phyloP scores from a whole-genome alignment of 352 stramenopile species.

The Plasmopara halstedii region DNA sequence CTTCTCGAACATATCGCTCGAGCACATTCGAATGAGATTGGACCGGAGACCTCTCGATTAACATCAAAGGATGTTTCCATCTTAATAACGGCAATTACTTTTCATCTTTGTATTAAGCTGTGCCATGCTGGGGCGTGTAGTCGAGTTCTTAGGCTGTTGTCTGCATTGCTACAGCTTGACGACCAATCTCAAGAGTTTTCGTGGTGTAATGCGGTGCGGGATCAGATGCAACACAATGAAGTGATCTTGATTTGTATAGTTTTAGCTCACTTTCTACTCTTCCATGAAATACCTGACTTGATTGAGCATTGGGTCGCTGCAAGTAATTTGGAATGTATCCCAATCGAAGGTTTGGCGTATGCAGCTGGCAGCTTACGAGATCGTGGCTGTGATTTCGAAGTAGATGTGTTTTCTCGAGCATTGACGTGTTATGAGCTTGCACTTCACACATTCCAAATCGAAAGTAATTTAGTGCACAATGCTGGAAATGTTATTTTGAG shows the following conservation, averaged over 20 bases:
- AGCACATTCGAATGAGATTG: constrained; percentile 3
- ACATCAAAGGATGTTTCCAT: constrained; percentile 14
- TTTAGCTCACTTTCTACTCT: constrained; percentile 20
- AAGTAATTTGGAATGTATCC: constrained; percentile 13
- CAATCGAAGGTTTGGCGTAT: constrained; percentile 23
- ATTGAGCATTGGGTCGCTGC: constrained; percentile 24
- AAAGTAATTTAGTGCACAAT: constrained; percentile 3
- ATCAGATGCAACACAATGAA: constrained; percentile 15
- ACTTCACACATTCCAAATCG: constrained; percentile 13
- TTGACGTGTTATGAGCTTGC: constrained; percentile 20
- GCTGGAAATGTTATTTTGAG: constrained; percentile 20
- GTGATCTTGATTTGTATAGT: constrained; percentile 13
- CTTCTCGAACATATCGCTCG: constrained; percentile 26
- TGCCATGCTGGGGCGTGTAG: constrained; percentile 20
- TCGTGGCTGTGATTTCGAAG: constrained; percentile 1
- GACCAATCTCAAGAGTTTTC: constrained; percentile 12
- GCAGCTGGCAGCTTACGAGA: constrained; percentile 16
- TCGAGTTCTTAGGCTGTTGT: constrained; percentile 15
- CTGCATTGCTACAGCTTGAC: constrained; percentile 19
- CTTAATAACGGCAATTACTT: constrained; percentile 25
- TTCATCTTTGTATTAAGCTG: constrained; percentile 31
- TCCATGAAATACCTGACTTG: constrained; percentile 18
- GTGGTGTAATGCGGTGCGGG: constrained; percentile 19
- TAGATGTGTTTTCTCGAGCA: constrained; percentile 1
- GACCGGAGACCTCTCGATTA: neutral